Evolutionary conservation across 73 alveolate genomes (phyloP).

Genomic region (Paramecium tetraurelia): DNA sequence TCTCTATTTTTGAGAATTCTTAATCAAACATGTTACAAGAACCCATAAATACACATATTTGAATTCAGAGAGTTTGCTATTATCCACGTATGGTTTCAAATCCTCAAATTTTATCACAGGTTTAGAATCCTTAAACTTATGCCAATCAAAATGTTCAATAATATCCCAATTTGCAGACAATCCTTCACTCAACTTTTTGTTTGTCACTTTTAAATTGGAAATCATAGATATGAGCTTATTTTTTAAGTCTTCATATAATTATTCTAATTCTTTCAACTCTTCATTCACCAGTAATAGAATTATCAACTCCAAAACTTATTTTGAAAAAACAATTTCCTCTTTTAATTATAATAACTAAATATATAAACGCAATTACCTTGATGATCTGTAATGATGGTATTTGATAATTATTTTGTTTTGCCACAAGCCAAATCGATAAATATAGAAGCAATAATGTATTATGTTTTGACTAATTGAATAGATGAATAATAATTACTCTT

Average conservation of each 20-base stretch:
- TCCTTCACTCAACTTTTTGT: background rate
- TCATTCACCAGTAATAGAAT: background rate
- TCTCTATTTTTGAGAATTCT: background rate
- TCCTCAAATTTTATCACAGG: background rate
- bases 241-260: background rate
- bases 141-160: background rate
- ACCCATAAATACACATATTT: background rate
- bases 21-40: background rate
- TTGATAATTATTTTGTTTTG: background rate
- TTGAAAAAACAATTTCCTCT: background rate
- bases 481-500: background rate
- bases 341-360: background rate
- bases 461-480: background rate
- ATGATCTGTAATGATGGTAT: background rate
- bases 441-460: background rate
- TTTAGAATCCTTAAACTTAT: background rate
- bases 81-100: background rate
- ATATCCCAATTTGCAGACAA: background rate
- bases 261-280: background rate
- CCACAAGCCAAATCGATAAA: background rate
- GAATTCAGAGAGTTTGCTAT: background rate
- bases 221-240: background rate
- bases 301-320: background rate
- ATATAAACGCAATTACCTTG: background rate
- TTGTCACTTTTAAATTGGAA: background rate